Percentiles rank a stretch among this genome's conserved stretches.
phyloP scores from a whole-genome alignment of 768 basidiomycete species.

The Sistotremastrum niveocremeum region DNA sequence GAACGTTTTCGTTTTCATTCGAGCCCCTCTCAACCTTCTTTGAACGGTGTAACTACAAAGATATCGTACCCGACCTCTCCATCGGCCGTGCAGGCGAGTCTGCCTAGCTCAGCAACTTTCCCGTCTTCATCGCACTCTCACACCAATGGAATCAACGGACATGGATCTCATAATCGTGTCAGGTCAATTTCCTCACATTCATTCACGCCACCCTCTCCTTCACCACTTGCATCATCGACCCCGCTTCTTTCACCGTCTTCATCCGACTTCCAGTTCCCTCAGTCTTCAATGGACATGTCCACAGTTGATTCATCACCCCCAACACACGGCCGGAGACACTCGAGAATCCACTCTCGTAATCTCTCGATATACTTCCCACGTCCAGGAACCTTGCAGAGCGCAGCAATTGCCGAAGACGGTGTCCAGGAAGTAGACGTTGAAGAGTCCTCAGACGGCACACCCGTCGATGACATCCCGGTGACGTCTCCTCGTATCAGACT shows the following conservation, averaged over 20 bases:
- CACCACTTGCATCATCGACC: not conserved
- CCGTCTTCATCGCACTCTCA: no score
- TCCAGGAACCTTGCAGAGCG: slow-evolving; percentile 46
- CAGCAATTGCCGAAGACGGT: slow-evolving; percentile 58
- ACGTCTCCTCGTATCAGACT: slow-evolving; percentile 19
- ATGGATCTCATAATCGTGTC: no score
- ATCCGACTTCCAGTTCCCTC: no score
- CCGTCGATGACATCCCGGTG: slow-evolving; percentile 32
- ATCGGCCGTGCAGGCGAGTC: no score
- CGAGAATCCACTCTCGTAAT: slow-evolving; percentile 79
- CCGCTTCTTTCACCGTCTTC: not conserved
- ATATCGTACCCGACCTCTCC: no score
- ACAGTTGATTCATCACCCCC: slow-evolving; percentile 1
- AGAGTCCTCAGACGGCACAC: slow-evolving; percentile 19
- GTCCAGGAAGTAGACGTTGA: slow-evolving; percentile 37
- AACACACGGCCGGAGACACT: slow-evolving; percentile 32
- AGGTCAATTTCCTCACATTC: no score
- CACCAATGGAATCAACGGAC: no score
- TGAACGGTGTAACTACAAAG: no score
- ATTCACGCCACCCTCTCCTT: not conserved
- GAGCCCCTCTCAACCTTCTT: no score
- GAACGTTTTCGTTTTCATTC: no score
- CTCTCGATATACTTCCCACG: slow-evolving; percentile 85
- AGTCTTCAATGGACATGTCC: no score
- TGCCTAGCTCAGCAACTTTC: no score